Percentiles rank a stretch among this genome's conserved stretches.
phyloP scores from a whole-genome alignment of 495 filamentous ascomycete species.

The Annulohypoxylon stygium region DNA sequence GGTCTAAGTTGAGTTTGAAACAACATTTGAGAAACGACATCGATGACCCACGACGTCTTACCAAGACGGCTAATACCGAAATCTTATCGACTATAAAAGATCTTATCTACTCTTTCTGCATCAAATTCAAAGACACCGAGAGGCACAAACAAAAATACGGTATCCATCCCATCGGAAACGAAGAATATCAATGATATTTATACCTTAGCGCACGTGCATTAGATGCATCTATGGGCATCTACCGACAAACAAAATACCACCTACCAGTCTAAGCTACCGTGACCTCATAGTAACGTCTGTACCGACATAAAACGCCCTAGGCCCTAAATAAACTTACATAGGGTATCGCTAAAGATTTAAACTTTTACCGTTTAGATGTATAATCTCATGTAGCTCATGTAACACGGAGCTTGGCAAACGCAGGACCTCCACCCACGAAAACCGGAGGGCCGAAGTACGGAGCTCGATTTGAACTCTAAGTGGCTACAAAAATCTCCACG shows the following conservation, averaged over 20 bases:
- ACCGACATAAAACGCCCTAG: neutral
- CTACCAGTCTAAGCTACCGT: neutral
- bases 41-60: neutral
- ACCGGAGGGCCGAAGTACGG: conserved; percentile 42
- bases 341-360: conserved; percentile 9
- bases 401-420: conserved; percentile 36
- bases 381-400: conserved; percentile 7
- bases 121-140: conserved; percentile 16
- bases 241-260: conserved; percentile 17
- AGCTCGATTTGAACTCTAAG: conserved; percentile 35
- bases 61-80: conserved; percentile 14
- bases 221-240: conserved; percentile 1
- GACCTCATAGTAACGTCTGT: conserved; percentile 12
- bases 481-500: conserved; percentile 36
- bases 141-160: conserved; percentile 17
- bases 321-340: neutral
- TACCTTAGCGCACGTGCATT: conserved; percentile 1
- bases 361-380: conserved; percentile 20
- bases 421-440: neutral
- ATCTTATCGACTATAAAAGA: conserved; percentile 37
- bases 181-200: neutral
- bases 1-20: neutral
- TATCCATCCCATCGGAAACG: conserved; percentile 1
- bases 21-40: neutral
- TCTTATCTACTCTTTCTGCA: conserved; percentile 17